phyloP scores from a whole-genome alignment of 1,139 yeast species.

The Suhomyces panamericanus region DNA sequence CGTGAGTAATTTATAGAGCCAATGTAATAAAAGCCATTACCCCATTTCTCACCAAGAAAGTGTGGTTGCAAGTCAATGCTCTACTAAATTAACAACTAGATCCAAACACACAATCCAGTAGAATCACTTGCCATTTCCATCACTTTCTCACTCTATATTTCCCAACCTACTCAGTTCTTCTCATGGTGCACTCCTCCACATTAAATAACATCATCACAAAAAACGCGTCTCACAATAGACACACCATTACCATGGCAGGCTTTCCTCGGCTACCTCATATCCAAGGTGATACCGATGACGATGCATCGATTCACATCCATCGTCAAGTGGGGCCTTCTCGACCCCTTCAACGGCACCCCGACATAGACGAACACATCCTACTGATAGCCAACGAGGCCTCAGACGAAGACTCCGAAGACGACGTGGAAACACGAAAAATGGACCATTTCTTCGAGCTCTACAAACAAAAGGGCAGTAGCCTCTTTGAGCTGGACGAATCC shows the following conservation, averaged over 20 bases:
- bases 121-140: too few species aligned
- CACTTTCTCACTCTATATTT: too few species aligned
- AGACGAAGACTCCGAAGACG: slow-evolving; percentile 4
- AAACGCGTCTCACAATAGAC: slow-evolving; percentile 1
- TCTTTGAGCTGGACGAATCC: slow-evolving; percentile 6
- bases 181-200: background rate
- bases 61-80: too few species aligned
- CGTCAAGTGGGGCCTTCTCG: slow-evolving; percentile 40
- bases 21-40: too few species aligned
- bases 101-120: too few species aligned
- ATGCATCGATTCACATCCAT: slow-evolving; percentile 43
- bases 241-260: slow-evolving; percentile 23
- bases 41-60: too few species aligned
- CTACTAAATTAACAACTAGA: too few species aligned
- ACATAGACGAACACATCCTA: slow-evolving; percentile 18
- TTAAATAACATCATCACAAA: background rate
- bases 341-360: slow-evolving; percentile 28
- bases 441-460: slow-evolving; percentile 15
- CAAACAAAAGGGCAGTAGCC: slow-evolving; percentile 5
- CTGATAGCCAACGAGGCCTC: slow-evolving; percentile 11
- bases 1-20: too few species aligned
- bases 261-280: slow-evolving; percentile 41
- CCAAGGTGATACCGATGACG: slow-evolving; percentile 47
- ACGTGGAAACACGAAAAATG: slow-evolving; percentile 12
- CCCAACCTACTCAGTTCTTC: background rate